Evolutionary conservation across 306 rosid genomes (phyloP).

Genomic region (Betula pendula): DNA sequence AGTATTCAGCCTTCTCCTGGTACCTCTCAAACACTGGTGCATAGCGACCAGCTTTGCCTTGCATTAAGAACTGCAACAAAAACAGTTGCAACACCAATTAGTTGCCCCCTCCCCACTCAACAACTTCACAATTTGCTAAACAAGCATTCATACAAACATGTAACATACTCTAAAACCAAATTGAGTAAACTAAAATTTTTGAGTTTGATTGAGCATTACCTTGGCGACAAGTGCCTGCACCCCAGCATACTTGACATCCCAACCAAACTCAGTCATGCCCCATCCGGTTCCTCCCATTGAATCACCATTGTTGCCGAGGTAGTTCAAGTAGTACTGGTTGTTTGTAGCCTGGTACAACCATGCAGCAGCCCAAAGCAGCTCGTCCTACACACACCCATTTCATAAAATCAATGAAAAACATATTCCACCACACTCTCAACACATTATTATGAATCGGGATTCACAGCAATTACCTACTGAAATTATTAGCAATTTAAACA

Average conservation of each 20-base stretch:
- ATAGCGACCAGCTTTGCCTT: slow-evolving; percentile 75
- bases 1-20: slow-evolving; percentile 72
- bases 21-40: slow-evolving; percentile 63
- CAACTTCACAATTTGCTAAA: not conserved
- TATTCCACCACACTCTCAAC: no score
- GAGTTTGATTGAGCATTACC: slow-evolving; percentile 34
- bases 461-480: no score
- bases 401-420: not conserved
- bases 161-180: not conserved
- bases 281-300: slow-evolving; percentile 95
- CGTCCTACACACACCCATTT: slow-evolving; percentile 53
- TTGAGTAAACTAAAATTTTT: not conserved
- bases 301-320: slow-evolving; percentile 79
- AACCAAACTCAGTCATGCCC: slow-evolving; percentile 85
- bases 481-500: no score
- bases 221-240: slow-evolving; percentile 87
- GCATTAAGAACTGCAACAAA: slow-evolving; percentile 65
- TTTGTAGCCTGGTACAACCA: slow-evolving; percentile 93
- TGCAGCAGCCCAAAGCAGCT: slow-evolving; percentile 95
- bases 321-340: slow-evolving; percentile 71
- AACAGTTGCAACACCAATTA: not conserved
- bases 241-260: slow-evolving; percentile 95
- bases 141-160: no score
- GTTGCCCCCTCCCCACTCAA: not conserved
- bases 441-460: no score